These are phyloP conservation scores for Xylaria sp. DNA, from an alignment of 2,329 filamentous ascomycete species.

Conservation along the genomic window DNA sequence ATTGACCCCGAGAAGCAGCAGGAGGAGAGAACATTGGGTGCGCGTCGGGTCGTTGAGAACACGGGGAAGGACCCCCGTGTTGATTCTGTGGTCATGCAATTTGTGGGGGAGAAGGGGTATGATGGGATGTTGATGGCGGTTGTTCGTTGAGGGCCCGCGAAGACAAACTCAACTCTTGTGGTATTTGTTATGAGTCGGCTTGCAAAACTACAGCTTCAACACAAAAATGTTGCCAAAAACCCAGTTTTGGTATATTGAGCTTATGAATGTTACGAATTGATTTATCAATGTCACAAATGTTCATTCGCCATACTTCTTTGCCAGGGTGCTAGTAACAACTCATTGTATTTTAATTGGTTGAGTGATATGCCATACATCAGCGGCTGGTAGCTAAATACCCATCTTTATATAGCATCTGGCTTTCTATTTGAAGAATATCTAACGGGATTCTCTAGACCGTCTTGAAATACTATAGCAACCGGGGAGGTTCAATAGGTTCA, in stretches of 20 bases:
- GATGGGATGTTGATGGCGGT: constrained; percentile 40
- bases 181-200: neutral
- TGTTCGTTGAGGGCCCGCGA: constrained; percentile 22
- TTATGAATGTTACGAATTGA: neutral
- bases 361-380: neutral
- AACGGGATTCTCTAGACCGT: neutral
- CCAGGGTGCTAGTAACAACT: neutral
- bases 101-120: constrained; percentile 38
- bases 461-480: neutral
- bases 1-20: constrained; percentile 20
- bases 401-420: neutral
- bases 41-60: constrained; percentile 33
- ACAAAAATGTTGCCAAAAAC: neutral
- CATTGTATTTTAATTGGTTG: neutral
- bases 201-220: too few species aligned
- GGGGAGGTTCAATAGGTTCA: neutral
- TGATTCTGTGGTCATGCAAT: constrained; percentile 36
- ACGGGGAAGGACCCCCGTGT: constrained; percentile 33
- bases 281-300: neutral
- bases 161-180: neutral
- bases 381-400: neutral
- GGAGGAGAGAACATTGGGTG: constrained; percentile 15
- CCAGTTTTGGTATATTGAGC: neutral
- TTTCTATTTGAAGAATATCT: neutral
- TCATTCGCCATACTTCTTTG: neutral